A percentile compares a stretch with the other conserved stretches of the same genome.
Conservation (phyloP, 805 yeast species). For the Danielia oregonensis region DNA sequence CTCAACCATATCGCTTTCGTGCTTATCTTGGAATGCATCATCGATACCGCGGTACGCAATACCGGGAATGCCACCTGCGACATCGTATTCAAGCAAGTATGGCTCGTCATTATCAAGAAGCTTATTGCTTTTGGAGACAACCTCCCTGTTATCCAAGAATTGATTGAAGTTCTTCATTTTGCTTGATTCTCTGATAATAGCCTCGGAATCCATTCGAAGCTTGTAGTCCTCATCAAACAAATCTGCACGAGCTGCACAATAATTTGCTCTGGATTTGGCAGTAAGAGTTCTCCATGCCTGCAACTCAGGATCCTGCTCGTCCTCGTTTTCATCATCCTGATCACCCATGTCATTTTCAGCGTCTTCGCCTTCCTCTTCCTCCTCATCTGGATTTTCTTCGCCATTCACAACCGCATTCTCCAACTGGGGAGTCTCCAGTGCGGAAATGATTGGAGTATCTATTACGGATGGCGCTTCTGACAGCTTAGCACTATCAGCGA, state of each 20-base stretch:
- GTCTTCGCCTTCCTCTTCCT: slow-evolving; percentile 32
- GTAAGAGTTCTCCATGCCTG: slow-evolving; percentile 84
- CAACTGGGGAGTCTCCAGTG: slow-evolving; percentile 7
- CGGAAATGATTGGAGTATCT: slow-evolving; percentile 5
- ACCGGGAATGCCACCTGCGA: slow-evolving; percentile 75
- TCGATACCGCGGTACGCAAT: slow-evolving; percentile 51
- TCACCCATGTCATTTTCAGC: slow-evolving; percentile 15
- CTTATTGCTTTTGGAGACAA: slow-evolving; percentile 41
- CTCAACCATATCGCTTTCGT: slow-evolving; percentile 36
- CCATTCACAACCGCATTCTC: slow-evolving; percentile 5
- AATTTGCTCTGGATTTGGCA: slow-evolving; percentile 72
- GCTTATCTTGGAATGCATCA: slow-evolving; percentile 35
- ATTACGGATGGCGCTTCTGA: slow-evolving; percentile 5
- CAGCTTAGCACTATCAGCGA: slow-evolving; percentile 4
- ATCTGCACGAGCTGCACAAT: slow-evolving; percentile 63
- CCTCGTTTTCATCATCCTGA: slow-evolving; percentile 47
- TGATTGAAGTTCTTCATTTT: slow-evolving; percentile 63
- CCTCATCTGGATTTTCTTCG: slow-evolving; percentile 39
- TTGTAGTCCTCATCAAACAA: slow-evolving; percentile 56
- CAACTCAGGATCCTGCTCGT: slow-evolving; percentile 69
- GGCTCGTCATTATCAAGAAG: slow-evolving; percentile 56
- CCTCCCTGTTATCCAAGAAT: slow-evolving; percentile 38
- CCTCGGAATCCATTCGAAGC: slow-evolving; percentile 65
- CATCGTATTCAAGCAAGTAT: slow-evolving; percentile 78
- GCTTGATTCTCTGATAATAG: slow-evolving; percentile 59